Base-by-base conservation (phyloP, 495 filamentous ascomycete species). In the Cryomyces minteri region DNA sequence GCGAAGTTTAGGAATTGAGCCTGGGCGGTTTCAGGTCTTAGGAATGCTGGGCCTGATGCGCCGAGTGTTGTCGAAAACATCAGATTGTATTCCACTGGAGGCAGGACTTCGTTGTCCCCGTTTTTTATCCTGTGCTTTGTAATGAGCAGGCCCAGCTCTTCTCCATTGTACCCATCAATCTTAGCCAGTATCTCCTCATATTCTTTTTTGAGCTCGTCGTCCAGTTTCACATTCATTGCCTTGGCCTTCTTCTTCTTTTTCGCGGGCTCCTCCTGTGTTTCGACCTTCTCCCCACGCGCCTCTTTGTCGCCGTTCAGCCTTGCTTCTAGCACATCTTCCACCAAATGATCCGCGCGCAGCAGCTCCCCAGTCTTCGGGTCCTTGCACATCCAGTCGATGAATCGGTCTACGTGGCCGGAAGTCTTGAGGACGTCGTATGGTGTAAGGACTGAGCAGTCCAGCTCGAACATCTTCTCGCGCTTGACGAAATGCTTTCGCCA, bases 311-410 rank as follows among this genome's bases (percentile, higher is more conserved):
- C 55, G 64, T 84, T 86, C 41, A 98, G 63, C 28, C 90, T 71
- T 31, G 70, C 61, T 67, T 94, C 87, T 25, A 98, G 72, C 30
- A 94, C 76, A 54, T 93, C 87, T 67, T 96, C 85, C 33, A 98
- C 84, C 51, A 96, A 70, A 65, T 98, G 90, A 59, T 98, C 90
- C 31, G 90, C 87, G 48, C 90, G 76, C 61, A 95, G 79, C 48
- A 95, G 92, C 67, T 96, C 92, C 56, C 90, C 90, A 53, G 80
- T 90, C 68, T 93, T 90, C 44, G 87, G 86, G 61, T 98, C 90
- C 64, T 95, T 95, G 76, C 86, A 93, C 88, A 95, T 94, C 84
- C 84, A 95, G 61, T 96, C 92, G 53, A 86, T 82, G 61, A 96
- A 98, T 62, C 92, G 92, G 52, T 95, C 90, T 43, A 96, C 90